These are phyloP conservation scores for Amanita brunnescens DNA, from an alignment of 768 basidiomycete species.

Conservation along the genomic window DNA sequence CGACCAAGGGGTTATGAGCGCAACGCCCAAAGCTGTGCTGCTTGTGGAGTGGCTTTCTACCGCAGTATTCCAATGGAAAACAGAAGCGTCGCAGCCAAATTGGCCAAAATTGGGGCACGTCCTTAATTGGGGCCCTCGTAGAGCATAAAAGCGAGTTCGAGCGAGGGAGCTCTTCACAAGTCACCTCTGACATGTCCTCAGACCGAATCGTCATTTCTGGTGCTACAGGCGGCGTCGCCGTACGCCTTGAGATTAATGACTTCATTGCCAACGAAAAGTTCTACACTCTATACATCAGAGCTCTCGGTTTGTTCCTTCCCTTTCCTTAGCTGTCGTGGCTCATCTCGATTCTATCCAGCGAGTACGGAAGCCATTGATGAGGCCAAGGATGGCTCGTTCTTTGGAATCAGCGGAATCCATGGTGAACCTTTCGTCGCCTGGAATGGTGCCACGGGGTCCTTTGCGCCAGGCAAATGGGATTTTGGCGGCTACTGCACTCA, in stretches of 20 bases:
- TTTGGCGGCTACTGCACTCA: conserved; percentile 51
- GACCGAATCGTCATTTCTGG: conserved; percentile 19
- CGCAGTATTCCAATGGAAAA: too few relatives aligned
- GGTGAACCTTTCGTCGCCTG: conserved; percentile 38
- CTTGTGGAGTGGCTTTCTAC: too few relatives aligned
- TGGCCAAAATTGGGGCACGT: neutral
- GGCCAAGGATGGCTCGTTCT: conserved; percentile 27
- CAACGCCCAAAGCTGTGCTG: too few relatives aligned
- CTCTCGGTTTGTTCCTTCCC: conserved; percentile 25
- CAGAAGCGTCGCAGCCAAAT: too few relatives aligned
- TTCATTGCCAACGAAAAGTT: conserved; percentile 33
- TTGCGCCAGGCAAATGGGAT: conserved; percentile 11
- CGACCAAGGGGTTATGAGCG: too few relatives aligned
- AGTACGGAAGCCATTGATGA: conserved; percentile 23
- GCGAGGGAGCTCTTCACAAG: neutral
- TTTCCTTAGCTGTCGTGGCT: neutral
- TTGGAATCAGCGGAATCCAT: conserved; percentile 42
- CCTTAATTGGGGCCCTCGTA: neutral
- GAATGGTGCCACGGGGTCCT: conserved; percentile 28
- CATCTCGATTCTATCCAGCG: conserved; percentile 14
- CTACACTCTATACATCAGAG: conserved; percentile 45
- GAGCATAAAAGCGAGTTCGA: neutral
- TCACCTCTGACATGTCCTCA: neutral
- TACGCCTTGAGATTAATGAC: conserved; percentile 35
- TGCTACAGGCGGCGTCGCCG: conserved; percentile 21